A percentile compares a stretch with the other conserved stretches of the same genome.
Evolutionary conservation across 2,329 filamentous ascomycete species (phyloP).

Genomic region (Hymenoscyphus repandus): DNA sequence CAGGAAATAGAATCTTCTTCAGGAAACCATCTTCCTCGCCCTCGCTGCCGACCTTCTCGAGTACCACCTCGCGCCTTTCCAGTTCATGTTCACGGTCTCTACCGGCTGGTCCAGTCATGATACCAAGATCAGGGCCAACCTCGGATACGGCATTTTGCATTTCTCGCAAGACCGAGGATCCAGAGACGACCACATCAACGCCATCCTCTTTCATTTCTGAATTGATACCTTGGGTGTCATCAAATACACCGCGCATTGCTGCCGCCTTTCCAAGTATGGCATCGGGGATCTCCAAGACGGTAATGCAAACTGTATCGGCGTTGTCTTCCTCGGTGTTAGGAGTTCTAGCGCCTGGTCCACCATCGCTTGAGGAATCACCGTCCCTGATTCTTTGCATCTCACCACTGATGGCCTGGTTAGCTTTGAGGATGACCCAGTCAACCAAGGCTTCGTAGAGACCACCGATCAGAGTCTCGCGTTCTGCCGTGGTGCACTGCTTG

Average conservation of each 20-base stretch:
- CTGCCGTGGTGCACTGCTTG: slow-evolving; percentile 74
- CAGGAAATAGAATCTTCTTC: slow-evolving; percentile 74
- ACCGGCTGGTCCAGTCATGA: slow-evolving; percentile 60
- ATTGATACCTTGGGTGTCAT: slow-evolving; percentile 89
- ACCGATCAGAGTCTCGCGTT: slow-evolving; percentile 75
- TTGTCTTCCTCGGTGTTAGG: slow-evolving; percentile 66
- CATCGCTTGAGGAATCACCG: slow-evolving; percentile 63
- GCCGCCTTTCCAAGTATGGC: slow-evolving; percentile 78
- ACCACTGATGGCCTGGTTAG: slow-evolving; percentile 75
- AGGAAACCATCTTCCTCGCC: slow-evolving; percentile 79
- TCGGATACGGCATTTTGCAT: slow-evolving; percentile 78
- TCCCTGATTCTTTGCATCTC: slow-evolving; percentile 66
- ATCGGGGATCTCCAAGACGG: slow-evolving; percentile 79
- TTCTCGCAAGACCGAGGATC: slow-evolving; percentile 79
- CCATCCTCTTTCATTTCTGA: slow-evolving; percentile 96
- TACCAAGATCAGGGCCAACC: slow-evolving; percentile 73
- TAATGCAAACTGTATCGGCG: slow-evolving; percentile 82
- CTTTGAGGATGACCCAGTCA: slow-evolving; percentile 87
- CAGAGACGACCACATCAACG: slow-evolving; percentile 65
- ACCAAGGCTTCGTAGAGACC: slow-evolving; percentile 91
- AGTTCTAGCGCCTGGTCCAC: slow-evolving; percentile 52
- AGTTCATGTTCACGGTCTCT: slow-evolving; percentile 72
- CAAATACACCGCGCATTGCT: slow-evolving; percentile 86
- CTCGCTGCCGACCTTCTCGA: slow-evolving; percentile 83
- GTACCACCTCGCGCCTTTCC: slow-evolving; percentile 74